Conservation (phyloP, 2,329 filamentous ascomycete genomes). For the Chaetoscypha palmicola region DNA sequence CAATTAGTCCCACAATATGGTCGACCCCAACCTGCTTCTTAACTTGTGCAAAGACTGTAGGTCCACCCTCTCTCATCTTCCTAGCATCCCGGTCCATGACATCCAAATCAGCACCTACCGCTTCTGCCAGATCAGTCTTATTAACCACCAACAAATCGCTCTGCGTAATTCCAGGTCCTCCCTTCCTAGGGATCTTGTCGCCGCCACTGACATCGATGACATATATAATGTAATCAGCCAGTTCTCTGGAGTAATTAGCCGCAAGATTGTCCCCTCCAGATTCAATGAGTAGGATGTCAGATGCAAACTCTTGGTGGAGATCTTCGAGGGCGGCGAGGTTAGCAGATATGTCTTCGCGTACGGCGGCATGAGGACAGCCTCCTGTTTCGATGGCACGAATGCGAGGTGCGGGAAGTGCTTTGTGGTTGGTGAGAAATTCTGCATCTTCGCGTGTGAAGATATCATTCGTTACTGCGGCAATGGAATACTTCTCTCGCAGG, state of each 20-base stretch:
- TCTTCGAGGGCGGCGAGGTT: slow-evolving; percentile 91
- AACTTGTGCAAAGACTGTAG: slow-evolving; percentile 95
- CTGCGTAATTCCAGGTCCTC: slow-evolving; percentile 94
- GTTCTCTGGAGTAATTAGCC: slow-evolving; percentile 89
- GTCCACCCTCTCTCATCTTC: slow-evolving; percentile 92
- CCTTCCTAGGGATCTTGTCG: slow-evolving; percentile 94
- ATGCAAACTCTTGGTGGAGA: slow-evolving; percentile 70
- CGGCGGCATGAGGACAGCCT: slow-evolving; percentile 92
- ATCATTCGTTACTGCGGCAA: slow-evolving; percentile 96
- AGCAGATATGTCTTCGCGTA: slow-evolving; percentile 90
- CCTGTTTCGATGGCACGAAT: slow-evolving; percentile 97
- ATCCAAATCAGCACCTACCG: slow-evolving; percentile 79
- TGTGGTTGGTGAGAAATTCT: slow-evolving; percentile 87
- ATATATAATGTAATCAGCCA: slow-evolving; percentile 97
- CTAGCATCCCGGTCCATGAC: slow-evolving; percentile 94
- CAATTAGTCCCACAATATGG: slow-evolving; percentile 78
- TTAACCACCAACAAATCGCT: slow-evolving; percentile 91
- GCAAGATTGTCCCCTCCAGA: slow-evolving; percentile 94
- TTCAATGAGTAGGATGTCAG: slow-evolving; percentile 88
- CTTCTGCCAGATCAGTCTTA: slow-evolving; percentile 90
- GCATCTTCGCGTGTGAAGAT: slow-evolving; percentile 98
- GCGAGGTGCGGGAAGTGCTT: slow-evolving; percentile 71
- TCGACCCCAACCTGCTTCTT: slow-evolving; percentile 82
- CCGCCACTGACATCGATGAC: slow-evolving; percentile 96
- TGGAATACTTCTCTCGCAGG: slow-evolving; percentile 72